Evolutionary conservation across 2,329 filamentous ascomycete genomes (phyloP).

Genomic region (Colletotrichum destructivum): DNA sequence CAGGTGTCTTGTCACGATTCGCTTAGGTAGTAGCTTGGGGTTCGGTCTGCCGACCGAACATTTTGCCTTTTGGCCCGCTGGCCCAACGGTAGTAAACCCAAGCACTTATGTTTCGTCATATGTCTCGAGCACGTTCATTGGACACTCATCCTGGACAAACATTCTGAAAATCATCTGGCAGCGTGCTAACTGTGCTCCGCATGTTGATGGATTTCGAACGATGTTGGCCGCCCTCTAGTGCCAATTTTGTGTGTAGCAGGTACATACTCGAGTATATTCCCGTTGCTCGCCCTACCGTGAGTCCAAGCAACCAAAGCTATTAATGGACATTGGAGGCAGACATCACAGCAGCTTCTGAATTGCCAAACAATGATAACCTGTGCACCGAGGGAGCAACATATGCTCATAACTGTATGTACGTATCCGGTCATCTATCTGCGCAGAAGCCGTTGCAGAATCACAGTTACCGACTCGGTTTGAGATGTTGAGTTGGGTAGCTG

Average conservation of each 20-base stretch:
- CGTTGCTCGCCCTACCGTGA: not conserved
- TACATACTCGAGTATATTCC: not conserved
- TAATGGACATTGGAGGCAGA: not conserved
- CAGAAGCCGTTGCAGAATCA: not conserved
- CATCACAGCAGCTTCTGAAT: not conserved
- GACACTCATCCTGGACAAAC: no score
- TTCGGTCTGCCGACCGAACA: no score
- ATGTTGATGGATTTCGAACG: not conserved
- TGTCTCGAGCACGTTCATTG: no score
- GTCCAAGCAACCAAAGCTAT: not conserved
- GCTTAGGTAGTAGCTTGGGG: no score
- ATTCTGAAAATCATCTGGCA: no score
- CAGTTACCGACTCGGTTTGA: not conserved
- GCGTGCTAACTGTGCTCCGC: no score
- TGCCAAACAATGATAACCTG: not conserved
- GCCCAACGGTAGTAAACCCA: no score
- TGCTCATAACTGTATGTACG: not conserved
- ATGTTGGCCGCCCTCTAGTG: not conserved
- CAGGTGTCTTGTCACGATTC: no score
- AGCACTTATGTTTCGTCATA: no score
- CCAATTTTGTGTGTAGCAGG: not conserved
- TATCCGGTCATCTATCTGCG: not conserved
- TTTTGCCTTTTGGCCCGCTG: no score
- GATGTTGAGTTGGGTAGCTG: not conserved
- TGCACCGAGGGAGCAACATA: not conserved